phyloP scores from a whole-genome alignment of 805 yeast species.

The Scheffersomyces stipitis region DNA sequence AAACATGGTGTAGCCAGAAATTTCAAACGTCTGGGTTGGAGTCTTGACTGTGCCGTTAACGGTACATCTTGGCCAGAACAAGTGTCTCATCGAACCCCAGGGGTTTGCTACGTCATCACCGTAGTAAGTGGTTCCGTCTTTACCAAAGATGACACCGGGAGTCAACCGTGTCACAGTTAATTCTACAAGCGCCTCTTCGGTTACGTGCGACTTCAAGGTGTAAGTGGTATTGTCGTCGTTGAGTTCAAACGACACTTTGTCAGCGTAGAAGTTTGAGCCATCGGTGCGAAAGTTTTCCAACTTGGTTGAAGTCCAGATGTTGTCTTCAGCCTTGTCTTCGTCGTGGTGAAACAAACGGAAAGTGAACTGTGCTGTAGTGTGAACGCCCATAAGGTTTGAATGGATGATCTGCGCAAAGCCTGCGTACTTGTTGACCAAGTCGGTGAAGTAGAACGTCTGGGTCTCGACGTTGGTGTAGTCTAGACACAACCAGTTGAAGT shows the following conservation, averaged over 20 bases:
- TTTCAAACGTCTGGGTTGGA: conserved; percentile 28
- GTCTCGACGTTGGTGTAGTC: conserved; percentile 91
- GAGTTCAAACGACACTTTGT: conserved; percentile 63
- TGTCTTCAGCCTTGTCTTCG: conserved; percentile 34
- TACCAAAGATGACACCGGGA: conserved; percentile 87
- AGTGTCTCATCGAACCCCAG: conserved; percentile 97
- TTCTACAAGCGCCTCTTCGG: conserved; percentile 69
- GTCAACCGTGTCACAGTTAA: conserved; percentile 58
- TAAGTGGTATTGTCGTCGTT: conserved; percentile 52
- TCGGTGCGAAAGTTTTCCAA: conserved; percentile 73
- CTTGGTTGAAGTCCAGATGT: conserved; percentile 89
- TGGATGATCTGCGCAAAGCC: conserved; percentile 96
- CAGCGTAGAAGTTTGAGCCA: conserved; percentile 80
- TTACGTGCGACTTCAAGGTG: conserved; percentile 60
- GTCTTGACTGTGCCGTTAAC: conserved; percentile 61
- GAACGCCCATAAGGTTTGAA: conserved; percentile 85
- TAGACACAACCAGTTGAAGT: conserved; percentile 75
- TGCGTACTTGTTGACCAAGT: conserved; percentile 56
- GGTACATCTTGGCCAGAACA: conserved; percentile 91
- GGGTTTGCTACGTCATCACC: conserved; percentile 84
- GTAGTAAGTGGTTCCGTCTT: conserved; percentile 79
- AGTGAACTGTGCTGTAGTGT: conserved; percentile 91
- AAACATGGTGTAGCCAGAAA: conserved; percentile 66
- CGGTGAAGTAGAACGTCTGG: conserved; percentile 83
- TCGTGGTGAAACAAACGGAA: conserved; percentile 69